Evolutionary conservation across 805 yeast species (phyloP).

Genomic region (Nakazawaea holstii): DNA sequence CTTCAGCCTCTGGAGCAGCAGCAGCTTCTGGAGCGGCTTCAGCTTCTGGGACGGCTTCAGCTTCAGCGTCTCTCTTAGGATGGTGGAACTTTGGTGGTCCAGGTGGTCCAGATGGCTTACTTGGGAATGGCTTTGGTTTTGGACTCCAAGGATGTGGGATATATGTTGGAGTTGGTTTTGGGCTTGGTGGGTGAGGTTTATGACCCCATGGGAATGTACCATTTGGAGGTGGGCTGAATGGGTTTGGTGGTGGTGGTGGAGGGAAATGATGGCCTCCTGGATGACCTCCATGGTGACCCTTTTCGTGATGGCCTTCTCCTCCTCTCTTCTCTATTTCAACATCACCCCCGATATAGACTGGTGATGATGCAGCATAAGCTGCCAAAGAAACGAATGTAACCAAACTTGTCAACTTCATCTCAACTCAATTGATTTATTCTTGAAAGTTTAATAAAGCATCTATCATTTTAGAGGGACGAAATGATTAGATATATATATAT

Average conservation of each 20-base stretch:
- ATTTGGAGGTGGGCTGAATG: background rate
- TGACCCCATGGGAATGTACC: background rate
- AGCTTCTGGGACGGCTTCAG: slow-evolving; percentile 5
- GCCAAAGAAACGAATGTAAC: background rate
- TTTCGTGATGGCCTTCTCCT: background rate
- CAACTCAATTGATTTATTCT: background rate
- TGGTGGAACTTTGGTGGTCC: background rate
- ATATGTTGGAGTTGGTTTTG: background rate
- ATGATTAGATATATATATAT: too few species aligned
- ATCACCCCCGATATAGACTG: background rate
- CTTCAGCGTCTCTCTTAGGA: slow-evolving; percentile 11
- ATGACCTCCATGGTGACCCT: background rate
- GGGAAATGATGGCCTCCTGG: background rate
- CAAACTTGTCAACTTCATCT: slow-evolving; percentile 1
- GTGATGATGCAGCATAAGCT: background rate
- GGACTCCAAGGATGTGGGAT: background rate
- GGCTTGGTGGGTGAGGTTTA: background rate
- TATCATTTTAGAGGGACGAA: too few species aligned
- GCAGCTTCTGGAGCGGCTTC: slow-evolving; percentile 4
- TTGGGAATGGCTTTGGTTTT: background rate
- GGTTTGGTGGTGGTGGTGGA: background rate
- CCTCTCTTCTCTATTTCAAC: background rate
- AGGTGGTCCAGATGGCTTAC: background rate
- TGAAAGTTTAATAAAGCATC: too few species aligned
- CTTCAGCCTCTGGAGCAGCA: background rate